phyloP scores from a whole-genome alignment of 257 asterid genomes.

The Apocynum venetum region DNA sequence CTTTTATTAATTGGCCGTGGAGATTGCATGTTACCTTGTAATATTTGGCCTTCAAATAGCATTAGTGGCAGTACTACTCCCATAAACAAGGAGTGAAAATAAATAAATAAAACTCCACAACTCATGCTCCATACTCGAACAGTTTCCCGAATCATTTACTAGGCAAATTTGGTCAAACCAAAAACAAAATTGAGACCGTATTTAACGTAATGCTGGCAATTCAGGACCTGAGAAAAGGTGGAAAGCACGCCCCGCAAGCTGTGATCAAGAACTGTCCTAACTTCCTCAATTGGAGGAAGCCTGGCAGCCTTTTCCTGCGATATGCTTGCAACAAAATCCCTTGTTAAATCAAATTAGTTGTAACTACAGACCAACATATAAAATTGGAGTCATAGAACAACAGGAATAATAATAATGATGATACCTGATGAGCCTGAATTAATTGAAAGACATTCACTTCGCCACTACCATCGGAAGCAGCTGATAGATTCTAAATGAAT shows the following conservation, averaged over 20 bases:
- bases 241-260: slow-evolving; percentile 83
- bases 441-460: slow-evolving; percentile 45
- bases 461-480: slow-evolving; percentile 30
- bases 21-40: not conserved
- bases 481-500: slow-evolving; percentile 37
- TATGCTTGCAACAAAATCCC: not conserved
- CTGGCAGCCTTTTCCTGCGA: slow-evolving; percentile 76
- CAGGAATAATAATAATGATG: not conserved
- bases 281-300: slow-evolving; percentile 79
- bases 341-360: not conserved
- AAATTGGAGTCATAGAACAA: too few species aligned
- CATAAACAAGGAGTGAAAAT: not conserved
- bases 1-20: too few species aligned
- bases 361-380: not conserved
- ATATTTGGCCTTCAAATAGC: not conserved
- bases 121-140: not conserved
- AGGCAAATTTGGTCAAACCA: too few species aligned
- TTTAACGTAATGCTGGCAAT: not conserved
- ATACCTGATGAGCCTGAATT: slow-evolving; percentile 88
- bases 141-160: not conserved
- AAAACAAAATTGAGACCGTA: not conserved
- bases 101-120: not conserved
- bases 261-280: slow-evolving; percentile 70
- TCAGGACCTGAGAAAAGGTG: slow-evolving; percentile 67
- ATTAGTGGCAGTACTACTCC: not conserved